Percentiles rank a stretch among this genome's conserved stretches.
phyloP scores from a whole-genome alignment of 2,329 filamentous ascomycete species.

The Magnaporthales sp. region DNA sequence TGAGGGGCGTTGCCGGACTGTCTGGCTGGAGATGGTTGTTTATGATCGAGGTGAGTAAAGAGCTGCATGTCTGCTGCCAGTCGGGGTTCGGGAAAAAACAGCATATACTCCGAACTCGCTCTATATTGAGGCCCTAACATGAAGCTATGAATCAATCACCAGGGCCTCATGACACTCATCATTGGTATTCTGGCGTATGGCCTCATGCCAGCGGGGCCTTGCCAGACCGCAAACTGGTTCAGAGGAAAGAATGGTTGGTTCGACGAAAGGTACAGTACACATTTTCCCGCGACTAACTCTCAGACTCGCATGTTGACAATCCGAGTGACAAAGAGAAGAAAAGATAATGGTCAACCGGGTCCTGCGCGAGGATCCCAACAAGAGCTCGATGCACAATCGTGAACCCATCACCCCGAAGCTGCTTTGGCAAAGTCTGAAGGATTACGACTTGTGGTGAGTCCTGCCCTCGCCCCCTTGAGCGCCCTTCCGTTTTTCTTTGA shows the following conservation, averaged over 20 bases:
- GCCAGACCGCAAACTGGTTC: conserved; percentile 45
- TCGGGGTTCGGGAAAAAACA: no score
- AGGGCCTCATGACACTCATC: conserved; percentile 30
- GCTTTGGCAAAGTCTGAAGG: conserved; percentile 42
- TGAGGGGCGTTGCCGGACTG: conserved; percentile 25
- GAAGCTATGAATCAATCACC: conserved; percentile 4
- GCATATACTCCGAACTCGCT: no score
- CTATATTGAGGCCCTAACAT: no score
- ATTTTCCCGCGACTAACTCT: no score
- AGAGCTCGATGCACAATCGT: conserved; percentile 53
- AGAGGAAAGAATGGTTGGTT: conserved; percentile 50
- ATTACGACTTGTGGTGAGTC: conserved; percentile 14
- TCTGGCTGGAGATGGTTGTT: conserved; percentile 43
- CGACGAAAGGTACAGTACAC: conserved; percentile 28
- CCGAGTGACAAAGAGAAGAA: conserved; percentile 32
- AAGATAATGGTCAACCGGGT: conserved; percentile 52
- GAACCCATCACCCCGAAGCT: conserved; percentile 40
- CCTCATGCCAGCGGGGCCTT: conserved; percentile 44
- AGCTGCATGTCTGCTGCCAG: neutral
- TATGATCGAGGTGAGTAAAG: conserved; percentile 40
- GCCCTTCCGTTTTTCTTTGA: no score
- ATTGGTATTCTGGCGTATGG: conserved; percentile 45
- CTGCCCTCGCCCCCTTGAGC: neutral
- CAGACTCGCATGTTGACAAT: neutral
- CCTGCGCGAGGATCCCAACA: conserved; percentile 50